Conservation (phyloP, 129 eudicot species). For the Ambrosia artemisiifolia region DNA sequence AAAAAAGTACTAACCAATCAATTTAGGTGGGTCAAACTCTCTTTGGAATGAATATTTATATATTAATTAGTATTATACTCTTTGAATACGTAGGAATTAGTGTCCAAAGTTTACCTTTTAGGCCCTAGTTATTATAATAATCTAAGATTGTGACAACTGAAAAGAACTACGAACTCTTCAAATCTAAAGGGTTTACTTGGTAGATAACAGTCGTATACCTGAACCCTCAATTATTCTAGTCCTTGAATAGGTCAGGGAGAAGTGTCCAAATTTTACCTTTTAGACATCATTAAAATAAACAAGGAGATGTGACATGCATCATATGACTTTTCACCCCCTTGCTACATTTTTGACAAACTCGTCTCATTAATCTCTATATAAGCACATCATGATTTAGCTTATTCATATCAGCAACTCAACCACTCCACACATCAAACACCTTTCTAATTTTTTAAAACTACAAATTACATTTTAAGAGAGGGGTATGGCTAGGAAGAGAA, state of each 20-base stretch:
- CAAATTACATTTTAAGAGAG: not conserved
- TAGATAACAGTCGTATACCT: not conserved
- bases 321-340: slow-evolving; percentile 41
- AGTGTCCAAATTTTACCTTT: slow-evolving; percentile 31
- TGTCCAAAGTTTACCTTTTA: slow-evolving; percentile 15
- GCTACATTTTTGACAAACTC: slow-evolving; percentile 1
- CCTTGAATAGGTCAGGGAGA: slow-evolving; percentile 17
- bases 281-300: slow-evolving; percentile 17
- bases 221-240: not conserved
- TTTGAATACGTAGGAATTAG: not conserved
- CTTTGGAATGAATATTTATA: not conserved
- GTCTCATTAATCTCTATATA: slow-evolving; percentile 25
- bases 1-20: not conserved
- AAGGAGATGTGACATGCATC: slow-evolving; percentile 21
- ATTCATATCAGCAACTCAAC: slow-evolving; percentile 5
- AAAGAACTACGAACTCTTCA: not conserved
- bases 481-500: slow-evolving; percentile 69
- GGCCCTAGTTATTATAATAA: not conserved
- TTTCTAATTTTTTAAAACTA: not conserved
- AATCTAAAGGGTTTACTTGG: not conserved
- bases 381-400: slow-evolving; percentile 12
- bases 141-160: not conserved
- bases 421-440: slow-evolving; percentile 3
- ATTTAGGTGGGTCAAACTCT: not conserved
- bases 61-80: not conserved